Evolutionary conservation across 164 flowering plant genomes (phyloP).

Genomic region (Magnolia officinalis): DNA sequence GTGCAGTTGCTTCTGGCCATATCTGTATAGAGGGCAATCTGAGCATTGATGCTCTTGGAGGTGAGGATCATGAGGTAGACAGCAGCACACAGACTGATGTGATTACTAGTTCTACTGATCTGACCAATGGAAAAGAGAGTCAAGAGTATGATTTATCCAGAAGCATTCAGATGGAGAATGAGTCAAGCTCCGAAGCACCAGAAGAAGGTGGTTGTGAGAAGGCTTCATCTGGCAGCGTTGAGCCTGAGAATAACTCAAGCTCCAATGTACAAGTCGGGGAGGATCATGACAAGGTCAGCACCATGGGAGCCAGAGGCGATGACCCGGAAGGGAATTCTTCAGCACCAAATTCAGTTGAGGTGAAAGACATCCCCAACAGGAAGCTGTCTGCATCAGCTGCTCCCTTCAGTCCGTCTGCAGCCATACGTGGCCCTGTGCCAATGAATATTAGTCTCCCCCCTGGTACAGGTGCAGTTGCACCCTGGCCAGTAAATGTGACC

Average conservation of each 20-base stretch:
- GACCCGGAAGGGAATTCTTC: slow-evolving; percentile 1
- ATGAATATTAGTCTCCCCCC: slow-evolving; percentile 61
- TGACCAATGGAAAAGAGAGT: background rate
- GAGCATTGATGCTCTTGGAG: background rate
- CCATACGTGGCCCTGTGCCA: slow-evolving; percentile 47
- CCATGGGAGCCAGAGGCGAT: slow-evolving; percentile 2
- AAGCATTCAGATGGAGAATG: slow-evolving; percentile 21
- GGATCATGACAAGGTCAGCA: slow-evolving; percentile 23
- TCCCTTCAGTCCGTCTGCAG: slow-evolving; percentile 81
- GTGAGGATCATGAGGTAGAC: slow-evolving; percentile 30
- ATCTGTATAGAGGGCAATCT: background rate
- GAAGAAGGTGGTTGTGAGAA: slow-evolving; percentile 20
- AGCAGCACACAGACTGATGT: background rate
- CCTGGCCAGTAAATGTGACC: slow-evolving; percentile 85
- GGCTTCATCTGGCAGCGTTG: slow-evolving; percentile 22
- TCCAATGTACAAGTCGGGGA: slow-evolving; percentile 33
- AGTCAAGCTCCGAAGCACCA: slow-evolving; percentile 22
- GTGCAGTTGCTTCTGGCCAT: slow-evolving; percentile 16
- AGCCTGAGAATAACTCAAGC: slow-evolving; percentile 22
- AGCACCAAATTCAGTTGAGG: slow-evolving; percentile 28
- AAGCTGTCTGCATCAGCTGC: slow-evolving; percentile 94
- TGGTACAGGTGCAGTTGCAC: slow-evolving; percentile 54
- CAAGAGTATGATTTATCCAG: slow-evolving; percentile 3
- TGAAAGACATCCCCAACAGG: slow-evolving; percentile 51
- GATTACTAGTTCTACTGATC: slow-evolving; percentile 5